Percentiles rank a stretch among this genome's conserved stretches.
These are phyloP conservation scores for Alternaria panax DNA, from an alignment of 2,329 filamentous ascomycete genomes.

Conservation along the genomic window DNA sequence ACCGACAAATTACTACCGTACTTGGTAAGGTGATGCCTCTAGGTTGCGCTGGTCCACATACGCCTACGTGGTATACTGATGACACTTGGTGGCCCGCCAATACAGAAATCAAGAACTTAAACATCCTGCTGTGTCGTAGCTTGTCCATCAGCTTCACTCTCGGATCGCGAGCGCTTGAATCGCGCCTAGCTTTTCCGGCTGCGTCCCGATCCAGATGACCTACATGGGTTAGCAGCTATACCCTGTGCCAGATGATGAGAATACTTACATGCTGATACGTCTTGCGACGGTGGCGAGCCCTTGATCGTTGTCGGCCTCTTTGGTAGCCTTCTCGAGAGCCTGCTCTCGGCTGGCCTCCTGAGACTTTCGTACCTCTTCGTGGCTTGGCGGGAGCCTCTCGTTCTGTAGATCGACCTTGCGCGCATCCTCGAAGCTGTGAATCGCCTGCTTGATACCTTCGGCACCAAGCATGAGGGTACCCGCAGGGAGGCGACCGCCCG, in stretches of 20 bases:
- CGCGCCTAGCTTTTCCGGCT: conserved; percentile 43
- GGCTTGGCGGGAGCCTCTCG: conserved; percentile 88
- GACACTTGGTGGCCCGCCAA: conserved; percentile 30
- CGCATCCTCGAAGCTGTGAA: conserved; percentile 95
- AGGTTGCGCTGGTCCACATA: conserved; percentile 37
- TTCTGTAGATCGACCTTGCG: conserved; percentile 97
- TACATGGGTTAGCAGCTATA: conserved; percentile 30
- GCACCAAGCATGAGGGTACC: conserved; percentile 98
- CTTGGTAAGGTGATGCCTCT: conserved; percentile 37
- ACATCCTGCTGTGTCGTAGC: conserved; percentile 9
- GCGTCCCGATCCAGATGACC: conserved; percentile 53
- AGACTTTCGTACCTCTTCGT: conserved; percentile 87
- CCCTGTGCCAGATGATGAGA: background rate
- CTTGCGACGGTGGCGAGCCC: conserved; percentile 86
- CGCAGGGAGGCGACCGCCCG: conserved; percentile 88
- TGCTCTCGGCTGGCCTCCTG: conserved; percentile 81
- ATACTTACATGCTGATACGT: conserved; percentile 91
- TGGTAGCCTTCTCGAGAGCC: conserved; percentile 83
- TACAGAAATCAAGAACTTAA: conserved; percentile 26
- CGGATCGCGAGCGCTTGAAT: conserved; percentile 26
- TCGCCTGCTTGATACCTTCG: conserved; percentile 98
- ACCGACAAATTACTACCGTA: conserved; percentile 42
- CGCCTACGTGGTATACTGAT: conserved; percentile 39
- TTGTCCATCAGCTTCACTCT: conserved; percentile 16
- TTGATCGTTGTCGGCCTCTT: conserved; percentile 91